These are phyloP conservation scores for Rhododendron henanense DNA, from an alignment of 148 eudicot species.

Conservation along the genomic window DNA sequence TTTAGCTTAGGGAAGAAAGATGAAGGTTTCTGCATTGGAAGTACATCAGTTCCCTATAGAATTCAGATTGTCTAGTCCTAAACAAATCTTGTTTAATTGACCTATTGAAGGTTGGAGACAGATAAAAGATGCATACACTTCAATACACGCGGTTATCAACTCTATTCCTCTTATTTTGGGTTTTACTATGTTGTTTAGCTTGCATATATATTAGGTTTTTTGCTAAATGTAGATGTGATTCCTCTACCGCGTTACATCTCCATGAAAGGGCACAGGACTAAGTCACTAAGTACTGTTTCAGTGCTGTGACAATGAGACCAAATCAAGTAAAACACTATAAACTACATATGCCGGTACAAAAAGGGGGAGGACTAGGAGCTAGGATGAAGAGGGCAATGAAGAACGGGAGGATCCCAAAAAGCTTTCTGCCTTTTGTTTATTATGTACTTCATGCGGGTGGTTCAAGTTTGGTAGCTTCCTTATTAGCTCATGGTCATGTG, in stretches of 20 bases:
- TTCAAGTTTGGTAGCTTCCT: too few relatives aligned
- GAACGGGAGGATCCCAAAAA: not conserved
- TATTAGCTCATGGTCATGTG: not conserved
- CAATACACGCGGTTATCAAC: not conserved
- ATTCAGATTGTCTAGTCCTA: not conserved
- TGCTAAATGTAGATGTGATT: not conserved
- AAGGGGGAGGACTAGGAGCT: not conserved
- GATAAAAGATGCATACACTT: not conserved
- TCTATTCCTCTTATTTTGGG: constrained; percentile 1
- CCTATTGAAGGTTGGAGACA: not conserved
- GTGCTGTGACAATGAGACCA: not conserved
- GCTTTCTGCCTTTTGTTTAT: not conserved
- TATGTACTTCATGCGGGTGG: not conserved
- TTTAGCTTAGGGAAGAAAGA: not conserved
- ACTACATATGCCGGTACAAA: not conserved
- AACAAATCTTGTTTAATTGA: not conserved
- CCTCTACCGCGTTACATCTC: not conserved
- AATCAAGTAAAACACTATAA: not conserved
- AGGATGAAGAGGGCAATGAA: not conserved
- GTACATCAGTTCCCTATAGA: not conserved
- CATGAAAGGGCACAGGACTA: not conserved
- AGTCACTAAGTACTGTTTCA: not conserved
- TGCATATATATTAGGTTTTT: not conserved
- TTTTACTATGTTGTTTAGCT: not conserved
- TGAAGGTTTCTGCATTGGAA: not conserved